phyloP scores from a whole-genome alignment of 352 stramenopile species.

The Phytophthora colocasiae region DNA sequence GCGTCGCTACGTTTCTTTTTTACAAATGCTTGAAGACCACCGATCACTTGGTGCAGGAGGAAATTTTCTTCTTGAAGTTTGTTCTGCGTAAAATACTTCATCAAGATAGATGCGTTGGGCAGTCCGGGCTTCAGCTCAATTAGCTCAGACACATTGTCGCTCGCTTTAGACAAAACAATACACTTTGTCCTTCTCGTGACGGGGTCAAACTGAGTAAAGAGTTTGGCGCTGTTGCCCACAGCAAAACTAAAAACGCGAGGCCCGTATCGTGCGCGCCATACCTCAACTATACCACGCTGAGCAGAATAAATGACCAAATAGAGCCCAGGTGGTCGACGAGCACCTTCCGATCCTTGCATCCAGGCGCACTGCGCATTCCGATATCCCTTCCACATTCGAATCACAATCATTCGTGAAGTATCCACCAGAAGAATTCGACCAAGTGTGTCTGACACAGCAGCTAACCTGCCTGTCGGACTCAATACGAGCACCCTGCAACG shows the following conservation, averaged over 20 bases:
- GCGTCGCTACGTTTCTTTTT: constrained; percentile 63
- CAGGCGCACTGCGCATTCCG: constrained; percentile 82
- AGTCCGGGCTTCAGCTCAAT: constrained; percentile 66
- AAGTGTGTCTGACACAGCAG: constrained; percentile 77
- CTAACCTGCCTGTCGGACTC: constrained; percentile 73
- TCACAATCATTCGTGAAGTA: constrained; percentile 80
- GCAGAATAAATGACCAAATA: constrained; percentile 90
- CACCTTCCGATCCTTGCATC: constrained; percentile 78
- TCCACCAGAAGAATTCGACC: constrained; percentile 81
- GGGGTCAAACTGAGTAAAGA: constrained; percentile 69
- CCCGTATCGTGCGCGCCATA: constrained; percentile 82
- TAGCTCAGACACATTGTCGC: constrained; percentile 50
- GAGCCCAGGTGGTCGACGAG: constrained; percentile 52
- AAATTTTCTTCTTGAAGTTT: constrained; percentile 91
- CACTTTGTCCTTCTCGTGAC: constrained; percentile 52
- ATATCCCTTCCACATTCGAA: constrained; percentile 91
- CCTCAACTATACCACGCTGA: constrained; percentile 82
- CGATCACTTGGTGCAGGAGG: constrained; percentile 81
- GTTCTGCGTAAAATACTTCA: constrained; percentile 89
- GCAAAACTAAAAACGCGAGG: constrained; percentile 79
- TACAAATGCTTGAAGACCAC: constrained; percentile 70
- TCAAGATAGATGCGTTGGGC: constrained; percentile 65
- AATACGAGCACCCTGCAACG: constrained; percentile 68
- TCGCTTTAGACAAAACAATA: constrained; percentile 52
- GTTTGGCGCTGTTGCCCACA: constrained; percentile 65